Evolutionary conservation across 139 green algal species (phyloP), one percentile per base, ranked within the genome.

Genomic region (Chlorella sorokiniana): DNA sequence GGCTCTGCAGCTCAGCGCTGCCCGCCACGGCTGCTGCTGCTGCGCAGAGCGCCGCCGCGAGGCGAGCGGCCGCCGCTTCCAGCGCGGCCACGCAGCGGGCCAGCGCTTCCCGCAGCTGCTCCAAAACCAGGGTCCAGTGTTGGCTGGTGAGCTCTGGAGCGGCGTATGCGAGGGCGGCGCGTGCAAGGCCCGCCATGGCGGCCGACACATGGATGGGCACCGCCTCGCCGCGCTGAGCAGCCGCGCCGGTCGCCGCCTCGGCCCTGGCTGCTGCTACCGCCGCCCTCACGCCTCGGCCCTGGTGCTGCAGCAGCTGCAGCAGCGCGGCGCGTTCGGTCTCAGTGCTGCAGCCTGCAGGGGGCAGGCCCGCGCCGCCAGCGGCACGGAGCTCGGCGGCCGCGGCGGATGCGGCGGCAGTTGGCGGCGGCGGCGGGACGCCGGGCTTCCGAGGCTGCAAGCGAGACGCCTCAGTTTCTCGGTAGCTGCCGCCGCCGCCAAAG

Each of bases 401-500:
- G 0, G 62, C 76, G 3, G 76, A 33, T 4, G 56, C 61, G 1
- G 44, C 41, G 3, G 62, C 44, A 9, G 62, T 18, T 18, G 33
- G 25, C 8, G 62, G 37, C 1, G 78, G 78, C 29, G 65, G 51
- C 6, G 67, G 29, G 3, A 14, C 22, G 52, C 41, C 40, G 18
- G 69, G 59, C 10, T 48, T 27, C 5, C 80, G 69, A 0, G 59
- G 42, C 0, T 23, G 35, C 67, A 87, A 64, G 29, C 83, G 38
- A 40, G n/a, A 45, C 38, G n/a, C 65, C 25, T 83, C 83, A 0
- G 83, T 87, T 23, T 84, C 76, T 35, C 83, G 54, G 3, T 75
- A 23, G 0, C 45, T 10, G 10, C 54, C 33, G 51, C 72, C 61
- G 41, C 37, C 35, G 40, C 16, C 16, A 25, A 87, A 29, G 20